A percentile compares a stretch with the other conserved stretches of the same genome.
Conservation (phyloP, 2,329 filamentous ascomycete species). For the Paecilomyces sp. region DNA sequence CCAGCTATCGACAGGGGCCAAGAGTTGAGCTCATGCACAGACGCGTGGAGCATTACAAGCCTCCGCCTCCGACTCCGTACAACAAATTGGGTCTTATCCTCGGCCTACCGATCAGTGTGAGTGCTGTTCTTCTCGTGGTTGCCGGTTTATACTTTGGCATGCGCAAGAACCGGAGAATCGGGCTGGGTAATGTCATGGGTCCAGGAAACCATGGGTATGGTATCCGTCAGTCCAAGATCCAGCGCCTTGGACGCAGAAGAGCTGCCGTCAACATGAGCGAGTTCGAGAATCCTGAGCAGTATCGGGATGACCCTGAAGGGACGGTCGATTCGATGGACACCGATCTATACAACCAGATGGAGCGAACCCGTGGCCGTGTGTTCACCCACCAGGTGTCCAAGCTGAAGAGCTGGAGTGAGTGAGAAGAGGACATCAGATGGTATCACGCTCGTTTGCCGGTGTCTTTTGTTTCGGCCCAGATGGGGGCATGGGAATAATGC, state of each 20-base stretch:
- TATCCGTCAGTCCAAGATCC: slow-evolving; percentile 24
- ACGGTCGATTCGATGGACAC: slow-evolving; percentile 12
- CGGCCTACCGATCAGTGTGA: slow-evolving; percentile 35
- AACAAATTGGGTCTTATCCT: slow-evolving; percentile 32
- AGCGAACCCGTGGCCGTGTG: slow-evolving; percentile 20
- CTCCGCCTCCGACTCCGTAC: slow-evolving; percentile 19
- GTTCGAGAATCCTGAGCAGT: slow-evolving; percentile 14
- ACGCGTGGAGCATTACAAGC: slow-evolving; percentile 25
- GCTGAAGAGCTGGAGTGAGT: slow-evolving; percentile 27
- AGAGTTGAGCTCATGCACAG: slow-evolving; percentile 26
- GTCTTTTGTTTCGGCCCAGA: not conserved
- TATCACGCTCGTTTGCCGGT: not conserved
- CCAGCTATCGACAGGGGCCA: slow-evolving; percentile 26
- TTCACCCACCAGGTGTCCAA: slow-evolving; percentile 31
- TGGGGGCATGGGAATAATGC: not conserved
- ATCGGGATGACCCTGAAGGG: slow-evolving; percentile 15
- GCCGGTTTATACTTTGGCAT: slow-evolving; percentile 35
- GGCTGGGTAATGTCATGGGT: slow-evolving; percentile 28
- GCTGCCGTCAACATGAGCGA: slow-evolving; percentile 22
- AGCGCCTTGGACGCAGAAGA: slow-evolving; percentile 25
- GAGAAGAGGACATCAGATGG: not conserved
- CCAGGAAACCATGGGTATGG: slow-evolving; percentile 30
- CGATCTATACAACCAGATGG: slow-evolving; percentile 20
- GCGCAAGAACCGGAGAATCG: slow-evolving; percentile 31
- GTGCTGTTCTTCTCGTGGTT: slow-evolving; percentile 27